Evolutionary conservation across 768 basidiomycete species (phyloP).

Genomic region (Leccinum broughii): DNA sequence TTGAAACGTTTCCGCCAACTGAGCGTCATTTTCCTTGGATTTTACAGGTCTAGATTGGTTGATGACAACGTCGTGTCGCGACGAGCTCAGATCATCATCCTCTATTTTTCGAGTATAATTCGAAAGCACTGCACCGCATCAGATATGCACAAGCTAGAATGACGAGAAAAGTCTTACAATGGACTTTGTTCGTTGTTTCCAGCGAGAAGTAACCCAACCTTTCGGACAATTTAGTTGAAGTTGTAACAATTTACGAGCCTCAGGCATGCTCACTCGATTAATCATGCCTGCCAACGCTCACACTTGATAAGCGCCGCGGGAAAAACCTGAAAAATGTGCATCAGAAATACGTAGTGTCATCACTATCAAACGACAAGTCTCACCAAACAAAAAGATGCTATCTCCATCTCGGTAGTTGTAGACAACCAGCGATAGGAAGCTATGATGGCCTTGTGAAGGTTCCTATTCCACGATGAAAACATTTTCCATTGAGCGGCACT

Average conservation of each 20-base stretch:
- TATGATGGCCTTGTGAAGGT: slow-evolving; percentile 36
- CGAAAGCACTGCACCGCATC: slow-evolving; percentile 35
- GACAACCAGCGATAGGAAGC: slow-evolving; percentile 43
- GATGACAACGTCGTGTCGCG: slow-evolving; percentile 12
- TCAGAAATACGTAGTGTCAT: slow-evolving; percentile 1
- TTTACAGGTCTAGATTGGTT: slow-evolving; percentile 8
- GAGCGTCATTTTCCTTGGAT: slow-evolving; percentile 19
- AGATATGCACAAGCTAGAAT: background rate
- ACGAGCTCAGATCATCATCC: slow-evolving; percentile 3
- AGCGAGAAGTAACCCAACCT: slow-evolving; percentile 43
- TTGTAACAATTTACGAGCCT: too few species aligned
- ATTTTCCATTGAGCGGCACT: background rate
- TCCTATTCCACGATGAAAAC: slow-evolving; percentile 25
- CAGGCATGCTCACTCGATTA: slow-evolving; percentile 29
- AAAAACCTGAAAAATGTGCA: slow-evolving; percentile 36
- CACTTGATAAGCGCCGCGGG: slow-evolving; percentile 50
- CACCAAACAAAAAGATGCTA: slow-evolving; percentile 43
- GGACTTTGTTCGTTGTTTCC: slow-evolving; percentile 43
- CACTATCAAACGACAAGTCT: background rate
- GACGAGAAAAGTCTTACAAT: slow-evolving; percentile 28
- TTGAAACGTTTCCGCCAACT: slow-evolving; percentile 33
- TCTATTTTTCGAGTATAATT: slow-evolving; percentile 33
- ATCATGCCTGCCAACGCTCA: slow-evolving; percentile 47
- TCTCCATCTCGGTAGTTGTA: slow-evolving; percentile 40
- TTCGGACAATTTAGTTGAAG: background rate